Base-by-base conservation (phyloP, 371 early-diverging fungal species). In the Apophysomyces elegans region DNA sequence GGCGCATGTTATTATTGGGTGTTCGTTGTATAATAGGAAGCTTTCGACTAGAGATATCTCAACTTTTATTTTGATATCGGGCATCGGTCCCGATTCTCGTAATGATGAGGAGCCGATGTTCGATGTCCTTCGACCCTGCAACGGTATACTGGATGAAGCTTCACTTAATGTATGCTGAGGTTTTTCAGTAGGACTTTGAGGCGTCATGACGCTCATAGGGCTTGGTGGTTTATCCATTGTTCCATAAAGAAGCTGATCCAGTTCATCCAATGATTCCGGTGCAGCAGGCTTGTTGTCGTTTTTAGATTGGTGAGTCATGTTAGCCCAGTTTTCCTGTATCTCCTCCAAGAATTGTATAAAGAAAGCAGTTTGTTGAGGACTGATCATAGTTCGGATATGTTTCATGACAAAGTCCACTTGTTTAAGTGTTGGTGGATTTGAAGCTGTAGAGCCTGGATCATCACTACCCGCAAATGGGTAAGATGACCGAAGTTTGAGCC, bases 1-100 rank as follows among this genome's bases (percentile, higher is more conserved):
- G 18, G 65, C 71, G 50, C 81, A 76, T 0, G 71, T 69, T 21
- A 68, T 60, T 2, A 75, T 59, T 12, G 63, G 66, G 7, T 74
- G 70, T 63, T 88, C 84, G 14, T 76, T 67, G 16, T 73, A 74
- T 2, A 86, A 65, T 21, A 86, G 58, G 65, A 76, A 85, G 13
- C 75, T 46, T 58, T 83, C 83, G 16, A 84, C 43, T 5, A 66
- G 62, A 7, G 75, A 62, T 43, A 88, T 60, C 26, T 80, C 74
- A 1, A 83, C 62, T 45, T 85, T 86, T 56, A 86, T 64, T 41
- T 84, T 84, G 14, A 80, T 43, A 1, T 73, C 69, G 16, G 73
- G 74, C 18, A 64, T 38, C 7, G 74, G 56, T 6, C 37, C 63
- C 36, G 13, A 16, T 47, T 47, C 47, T 7, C 47, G 47, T 3